Evolutionary conservation across 306 rosid species (phyloP), one percentile per base, ranked within the genome.

Genomic region (Vachellia pachyceras): DNA sequence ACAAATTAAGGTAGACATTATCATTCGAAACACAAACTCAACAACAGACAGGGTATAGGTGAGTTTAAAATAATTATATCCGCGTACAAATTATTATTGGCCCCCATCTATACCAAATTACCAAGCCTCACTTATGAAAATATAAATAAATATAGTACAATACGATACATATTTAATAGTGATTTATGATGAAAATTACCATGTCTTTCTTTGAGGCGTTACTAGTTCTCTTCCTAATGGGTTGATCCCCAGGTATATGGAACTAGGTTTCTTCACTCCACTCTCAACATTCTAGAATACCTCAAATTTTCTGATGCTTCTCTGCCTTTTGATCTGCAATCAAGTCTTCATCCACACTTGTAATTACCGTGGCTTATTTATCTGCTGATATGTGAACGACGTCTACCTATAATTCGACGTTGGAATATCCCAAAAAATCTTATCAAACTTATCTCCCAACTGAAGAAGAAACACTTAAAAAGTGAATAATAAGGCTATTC

Each of bases 1-100:
- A 71, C 29, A 50, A 3, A 75, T 20, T 40, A 75, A 73, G 82
- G 77, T 49, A 78, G 77, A 73, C 67, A 69, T 40, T 25, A 25
- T 37, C 46, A 46, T 64, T 66, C 47, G 52, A 75, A 39, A 73
- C 80, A 64, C 4, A 58, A 41, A 61, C 47, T 73, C 25, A 72
- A 35, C 61, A 65, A 33, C 8, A 22, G 17, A 9, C 49, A 23
- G 5, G 3, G 14, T 10, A 47, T 36, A 49, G 39, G 55, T 9
- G 69, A 60, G 80, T 69, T 46, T 73, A 15, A 42, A 78, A 54
- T 75, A 79, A 25, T 45, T 44, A 68, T 25, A 69, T 72, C 44
- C 69, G n/a, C 42, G 11, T 36, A 29, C 4, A 66, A 49, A 55
- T 55, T 25, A 40, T 5, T 37, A 63, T 15, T 7, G 40, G 35